Evolutionary conservation across 208 protist genomes (phyloP), one percentile per base, ranked within the genome.

Genomic region (Sergeia podlipaevii): DNA sequence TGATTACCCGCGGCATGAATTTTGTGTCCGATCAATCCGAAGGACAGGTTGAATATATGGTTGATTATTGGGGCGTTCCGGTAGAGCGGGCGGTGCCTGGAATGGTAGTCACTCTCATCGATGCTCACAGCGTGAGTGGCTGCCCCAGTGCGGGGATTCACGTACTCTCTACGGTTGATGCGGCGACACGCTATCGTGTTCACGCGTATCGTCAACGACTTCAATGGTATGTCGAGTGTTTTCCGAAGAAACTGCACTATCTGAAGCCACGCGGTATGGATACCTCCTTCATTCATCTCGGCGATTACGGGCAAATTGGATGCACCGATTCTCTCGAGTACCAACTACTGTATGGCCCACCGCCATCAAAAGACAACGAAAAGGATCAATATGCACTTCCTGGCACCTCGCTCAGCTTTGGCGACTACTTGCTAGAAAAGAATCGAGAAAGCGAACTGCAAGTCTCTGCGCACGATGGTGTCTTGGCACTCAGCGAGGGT

Each of bases 1-100:
- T 82, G 21, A 52, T 96, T 17, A 80, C 46, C 36, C 74, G 61
- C 26, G 89, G 85, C 10, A 89, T 89, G 67, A 72, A 78, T 43
- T 96, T 93, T 70, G 65, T 96, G 42, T 85, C 83, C 3, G 89
- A 96, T 59, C 89, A 96, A 48, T 72, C 76, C 1, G 84, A 84
- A 57, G 89, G 89, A 7, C 26, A 65, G 32, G 85, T 89, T 28
- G 81, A 93, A 17, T 60, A 69, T 28, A 64, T 96, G 52, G 49
- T 93, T 43, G 85, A 96, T 42, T 78, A 79, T 56, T 75, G 71
- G 74, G 89, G 89, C n/a, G 75, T 85, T 58, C 46, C 56, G 37
- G n/a, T 96, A 11, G 52, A 60, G 13, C 41, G 54, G 24, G 89
- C 89, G 30, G 46, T 70, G 33, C 85, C 89, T 10, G 89, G 89